Percentiles rank a stretch among this genome's conserved stretches.
These are phyloP conservation scores for Favolaschia claudopus DNA, from an alignment of 768 basidiomycete genomes.

Conservation along the genomic window DNA sequence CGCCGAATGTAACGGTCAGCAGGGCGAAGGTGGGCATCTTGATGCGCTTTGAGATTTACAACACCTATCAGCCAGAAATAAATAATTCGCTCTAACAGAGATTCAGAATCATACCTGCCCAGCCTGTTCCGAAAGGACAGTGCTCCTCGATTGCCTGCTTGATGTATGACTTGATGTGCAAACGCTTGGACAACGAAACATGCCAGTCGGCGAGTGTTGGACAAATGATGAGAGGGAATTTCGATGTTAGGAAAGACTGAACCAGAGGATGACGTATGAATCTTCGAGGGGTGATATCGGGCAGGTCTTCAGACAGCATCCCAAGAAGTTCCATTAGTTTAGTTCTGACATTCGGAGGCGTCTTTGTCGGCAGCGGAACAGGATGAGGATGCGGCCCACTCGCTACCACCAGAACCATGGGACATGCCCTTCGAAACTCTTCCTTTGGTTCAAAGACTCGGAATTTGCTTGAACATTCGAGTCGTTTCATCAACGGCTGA, in stretches of 20 bases:
- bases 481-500: conserved; percentile 4
- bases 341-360: conserved; percentile 14
- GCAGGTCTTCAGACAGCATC: conserved; percentile 17
- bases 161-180: conserved; percentile 28
- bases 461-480: conserved; percentile 10
- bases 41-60: conserved; percentile 15
- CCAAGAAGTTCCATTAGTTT: conserved; percentile 9
- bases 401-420: conserved; percentile 20
- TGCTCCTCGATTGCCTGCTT: background rate
- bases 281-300: conserved; percentile 23
- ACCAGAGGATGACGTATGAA: conserved; percentile 25
- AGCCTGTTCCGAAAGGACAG: conserved; percentile 23
- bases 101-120: conserved; percentile 26
- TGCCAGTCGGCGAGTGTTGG: conserved; percentile 27
- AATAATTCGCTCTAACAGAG: too few relatives aligned
- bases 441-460: conserved; percentile 18
- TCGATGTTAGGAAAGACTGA: conserved; percentile 1
- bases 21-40: conserved; percentile 11
- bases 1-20: conserved; percentile 27
- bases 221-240: conserved; percentile 8
- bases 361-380: conserved; percentile 29
- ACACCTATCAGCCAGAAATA: conserved; percentile 11
- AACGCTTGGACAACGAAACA: conserved; percentile 25
- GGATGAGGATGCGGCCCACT: conserved; percentile 29
- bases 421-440: conserved; percentile 22